Evolutionary conservation across 768 basidiomycete genomes (phyloP), one percentile per base, ranked within the genome.

Genomic region (Pleurotus tuoliensis): DNA sequence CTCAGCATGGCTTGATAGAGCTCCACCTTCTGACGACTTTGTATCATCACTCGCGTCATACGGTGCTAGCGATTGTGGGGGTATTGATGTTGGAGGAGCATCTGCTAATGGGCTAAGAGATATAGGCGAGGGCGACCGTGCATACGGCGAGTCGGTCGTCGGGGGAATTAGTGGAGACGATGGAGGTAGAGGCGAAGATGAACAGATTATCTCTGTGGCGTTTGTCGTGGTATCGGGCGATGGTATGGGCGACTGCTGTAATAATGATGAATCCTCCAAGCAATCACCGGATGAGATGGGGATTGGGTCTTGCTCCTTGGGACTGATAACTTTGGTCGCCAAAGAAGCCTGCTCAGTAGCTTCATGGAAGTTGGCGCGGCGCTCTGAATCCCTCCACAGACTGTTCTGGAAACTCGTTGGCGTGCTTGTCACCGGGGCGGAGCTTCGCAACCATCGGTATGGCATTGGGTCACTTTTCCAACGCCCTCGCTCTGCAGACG

Each of bases 401-500:
- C 30, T 34, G 30, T 34, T 11, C 30, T 34, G 9, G 30, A 34
- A 34, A 34, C 30, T 11, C 11, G 30, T 34, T 11, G 30, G 30
- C 11, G 11, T 11, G 30, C 30, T 34, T 34, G 30, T 34, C 8
- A 11, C 30, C 73, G 72, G 73, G 8, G 65, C 66, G 13, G 75
- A 72, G 59, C 73, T 71, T 25, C 73, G 66, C 25, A 63, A 57
- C 40, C 64, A 60, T 41, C 61, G 48, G 54, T 61, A 59, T 0
- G 73, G 71, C 27, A 76, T 65, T 1, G 80, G 81, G 59, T 83
- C 81, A 56, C 70, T 79, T 59, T 74, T 72, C 83, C 83, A 84
- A 55, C 76, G 75, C 6, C 82, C 83, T 52, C 83, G 82, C 62
- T 85, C 83, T 6, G 80, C 76, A 40, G 83, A 85, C 9, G 75